A percentile compares a stretch with the other conserved stretches of the same genome.
These are phyloP conservation scores for Penicillium robsamsonii DNA, from an alignment of 495 filamentous ascomycete species.

Conservation along the genomic window DNA sequence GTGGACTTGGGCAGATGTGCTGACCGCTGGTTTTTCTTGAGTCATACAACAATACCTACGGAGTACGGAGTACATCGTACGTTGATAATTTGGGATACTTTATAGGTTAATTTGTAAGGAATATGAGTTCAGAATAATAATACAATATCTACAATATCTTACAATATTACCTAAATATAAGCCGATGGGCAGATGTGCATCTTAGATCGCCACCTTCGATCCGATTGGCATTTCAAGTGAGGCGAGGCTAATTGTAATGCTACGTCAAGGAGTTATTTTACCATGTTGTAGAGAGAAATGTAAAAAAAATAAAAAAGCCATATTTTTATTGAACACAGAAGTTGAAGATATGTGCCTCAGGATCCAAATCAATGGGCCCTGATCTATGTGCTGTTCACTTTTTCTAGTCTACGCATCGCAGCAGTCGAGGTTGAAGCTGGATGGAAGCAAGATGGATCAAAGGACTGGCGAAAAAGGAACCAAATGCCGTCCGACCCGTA, in stretches of 20 bases:
- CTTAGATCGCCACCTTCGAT: not conserved
- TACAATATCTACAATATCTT: not conserved
- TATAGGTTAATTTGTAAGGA: not conserved
- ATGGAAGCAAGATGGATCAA: slow-evolving; percentile 26
- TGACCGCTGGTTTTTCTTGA: slow-evolving; percentile 19
- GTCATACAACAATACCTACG: not conserved
- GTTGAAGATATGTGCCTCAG: slow-evolving; percentile 24
- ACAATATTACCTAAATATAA: not conserved
- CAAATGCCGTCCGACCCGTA: slow-evolving; percentile 36
- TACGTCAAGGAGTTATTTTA: not conserved
- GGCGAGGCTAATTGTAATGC: slow-evolving; percentile 10
- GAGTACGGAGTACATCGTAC: not conserved
- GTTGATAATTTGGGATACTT: not conserved
- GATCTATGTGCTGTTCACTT: slow-evolving; percentile 32
- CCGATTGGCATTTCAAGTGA: slow-evolving; percentile 13
- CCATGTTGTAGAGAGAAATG: not conserved
- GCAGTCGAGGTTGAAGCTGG: slow-evolving; percentile 20
- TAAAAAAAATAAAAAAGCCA: slow-evolving; percentile 17
- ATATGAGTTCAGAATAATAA: not conserved
- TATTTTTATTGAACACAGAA: slow-evolving; percentile 22
- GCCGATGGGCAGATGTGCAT: slow-evolving; percentile 12
- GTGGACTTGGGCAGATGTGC: slow-evolving; percentile 9
- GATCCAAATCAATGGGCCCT: slow-evolving; percentile 15
- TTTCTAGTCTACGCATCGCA: slow-evolving; percentile 29
- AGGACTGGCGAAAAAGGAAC: slow-evolving; percentile 36